Conservation (phyloP, 2,329 filamentous ascomycete genomes). For the Fusarium brachygibbosum region DNA sequence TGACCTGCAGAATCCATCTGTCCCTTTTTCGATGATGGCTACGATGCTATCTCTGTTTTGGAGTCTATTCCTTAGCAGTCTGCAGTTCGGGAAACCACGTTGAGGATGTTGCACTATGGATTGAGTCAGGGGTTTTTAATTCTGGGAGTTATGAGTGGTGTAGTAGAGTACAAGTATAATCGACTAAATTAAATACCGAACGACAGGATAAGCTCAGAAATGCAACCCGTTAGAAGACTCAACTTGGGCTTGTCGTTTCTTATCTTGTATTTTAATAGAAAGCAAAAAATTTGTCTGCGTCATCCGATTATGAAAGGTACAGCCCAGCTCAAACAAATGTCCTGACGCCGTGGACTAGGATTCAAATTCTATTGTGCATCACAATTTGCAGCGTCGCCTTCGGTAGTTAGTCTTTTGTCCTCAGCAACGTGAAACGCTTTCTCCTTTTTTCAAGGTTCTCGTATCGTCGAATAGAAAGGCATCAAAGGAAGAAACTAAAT, state of each 20-base stretch:
- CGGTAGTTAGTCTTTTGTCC: constrained; percentile 5
- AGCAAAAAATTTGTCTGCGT: too few relatives aligned
- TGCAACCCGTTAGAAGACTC: too few relatives aligned
- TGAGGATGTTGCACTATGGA: too few relatives aligned
- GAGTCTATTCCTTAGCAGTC: not conserved
- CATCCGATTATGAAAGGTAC: too few relatives aligned
- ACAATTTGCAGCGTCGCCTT: constrained; percentile 20
- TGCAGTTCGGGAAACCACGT: not conserved
- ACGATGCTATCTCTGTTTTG: not conserved
- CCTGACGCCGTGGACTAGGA: not conserved
- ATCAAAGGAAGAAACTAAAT: not conserved
- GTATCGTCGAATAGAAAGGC: constrained; percentile 1
- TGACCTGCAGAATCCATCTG: not conserved
- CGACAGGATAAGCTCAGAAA: too few relatives aligned
- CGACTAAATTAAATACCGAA: too few relatives aligned
- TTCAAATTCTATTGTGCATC: constrained; percentile 1
- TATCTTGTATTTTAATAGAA: too few relatives aligned
- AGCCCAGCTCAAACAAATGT: not conserved
- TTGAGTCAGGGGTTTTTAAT: too few relatives aligned
- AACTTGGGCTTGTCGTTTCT: too few relatives aligned
- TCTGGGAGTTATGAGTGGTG: too few relatives aligned
- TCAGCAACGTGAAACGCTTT: not conserved
- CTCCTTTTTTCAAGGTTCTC: not conserved
- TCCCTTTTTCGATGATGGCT: not conserved
- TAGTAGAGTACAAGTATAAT: too few relatives aligned